Evolutionary conservation across 371 early-diverging fungal species (phyloP).

Genomic region (Mortierella sp.): DNA sequence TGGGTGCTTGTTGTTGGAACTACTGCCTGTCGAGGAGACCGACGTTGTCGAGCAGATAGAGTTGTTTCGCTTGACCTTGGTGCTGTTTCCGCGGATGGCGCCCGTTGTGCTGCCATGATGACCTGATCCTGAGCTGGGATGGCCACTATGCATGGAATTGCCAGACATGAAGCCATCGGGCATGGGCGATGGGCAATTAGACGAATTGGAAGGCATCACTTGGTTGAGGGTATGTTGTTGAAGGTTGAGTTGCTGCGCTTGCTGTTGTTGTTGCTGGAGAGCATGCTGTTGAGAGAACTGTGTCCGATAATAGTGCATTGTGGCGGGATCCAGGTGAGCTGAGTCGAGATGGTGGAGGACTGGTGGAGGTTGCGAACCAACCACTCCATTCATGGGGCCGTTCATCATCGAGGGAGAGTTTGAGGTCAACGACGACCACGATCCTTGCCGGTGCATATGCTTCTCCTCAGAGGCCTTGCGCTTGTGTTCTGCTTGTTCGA

Average conservation of each 20-base stretch:
- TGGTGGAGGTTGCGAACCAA: slow-evolving; percentile 29
- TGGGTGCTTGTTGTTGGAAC: slow-evolving; percentile 57
- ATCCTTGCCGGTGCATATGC: slow-evolving; percentile 53
- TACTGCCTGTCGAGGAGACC: slow-evolving; percentile 48
- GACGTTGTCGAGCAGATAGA: slow-evolving; percentile 57
- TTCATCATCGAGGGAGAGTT: slow-evolving; percentile 17
- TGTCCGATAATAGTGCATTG: slow-evolving; percentile 56
- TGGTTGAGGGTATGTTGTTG: slow-evolving; percentile 45
- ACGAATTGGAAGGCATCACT: slow-evolving; percentile 44
- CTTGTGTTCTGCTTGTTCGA: slow-evolving; percentile 54
- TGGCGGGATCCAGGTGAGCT: slow-evolving; percentile 44
- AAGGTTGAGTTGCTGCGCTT: slow-evolving; percentile 27
- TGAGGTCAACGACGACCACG: slow-evolving; percentile 49
- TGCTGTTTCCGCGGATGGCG: slow-evolving; percentile 41
- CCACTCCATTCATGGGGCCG: slow-evolving; percentile 19
- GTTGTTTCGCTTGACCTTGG: slow-evolving; percentile 54
- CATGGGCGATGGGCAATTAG: slow-evolving; percentile 46
- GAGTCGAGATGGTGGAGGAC: slow-evolving; percentile 50
- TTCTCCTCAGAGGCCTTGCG: slow-evolving; percentile 56
- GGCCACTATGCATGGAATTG: slow-evolving; percentile 13
- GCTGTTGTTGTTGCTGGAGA: slow-evolving; percentile 36
- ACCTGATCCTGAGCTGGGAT: background rate
- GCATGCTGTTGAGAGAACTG: slow-evolving; percentile 48
- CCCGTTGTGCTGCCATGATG: slow-evolving; percentile 36
- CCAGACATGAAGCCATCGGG: slow-evolving; percentile 37